Conservation (phyloP, 1,284 basidiomycete species). For the Exobasidium rhododendri region DNA sequence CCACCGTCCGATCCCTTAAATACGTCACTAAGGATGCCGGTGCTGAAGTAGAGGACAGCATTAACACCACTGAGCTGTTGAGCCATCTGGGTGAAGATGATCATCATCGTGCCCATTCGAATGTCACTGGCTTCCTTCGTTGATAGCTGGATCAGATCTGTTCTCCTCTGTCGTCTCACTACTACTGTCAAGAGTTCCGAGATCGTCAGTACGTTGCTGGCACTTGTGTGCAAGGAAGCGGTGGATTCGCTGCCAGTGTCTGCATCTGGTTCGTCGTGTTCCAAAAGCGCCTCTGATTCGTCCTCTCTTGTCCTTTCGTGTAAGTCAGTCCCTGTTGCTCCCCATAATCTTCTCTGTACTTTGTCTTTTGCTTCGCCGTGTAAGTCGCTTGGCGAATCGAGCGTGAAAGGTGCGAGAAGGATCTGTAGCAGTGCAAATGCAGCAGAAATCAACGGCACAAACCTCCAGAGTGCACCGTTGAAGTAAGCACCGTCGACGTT, state of each 20-base stretch:
- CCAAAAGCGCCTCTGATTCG: constrained; percentile 2
- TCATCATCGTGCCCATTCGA: constrained; percentile 27
- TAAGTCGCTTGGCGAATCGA: constrained; percentile 32
- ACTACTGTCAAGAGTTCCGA: background rate
- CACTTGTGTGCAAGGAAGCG: background rate
- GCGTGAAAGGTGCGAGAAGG: constrained; percentile 34
- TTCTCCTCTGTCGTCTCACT: background rate
- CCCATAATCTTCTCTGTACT: constrained; percentile 27
- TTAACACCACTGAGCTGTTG: constrained; percentile 51
- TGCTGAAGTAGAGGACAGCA: constrained; percentile 49
- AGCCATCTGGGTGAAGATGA: constrained; percentile 45
- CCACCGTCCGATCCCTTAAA: constrained; percentile 25
- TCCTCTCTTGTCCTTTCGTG: constrained; percentile 1
- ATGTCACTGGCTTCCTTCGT: background rate
- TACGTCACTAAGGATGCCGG: constrained; percentile 41
- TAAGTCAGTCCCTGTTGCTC: background rate
- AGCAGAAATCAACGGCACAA: constrained; percentile 51
- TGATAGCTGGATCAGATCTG: background rate
- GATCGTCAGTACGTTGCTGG: background rate
- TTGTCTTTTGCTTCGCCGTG: constrained; percentile 18
- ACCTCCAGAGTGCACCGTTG: constrained; percentile 46
- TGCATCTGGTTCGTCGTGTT: background rate
- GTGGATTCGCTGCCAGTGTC: background rate
- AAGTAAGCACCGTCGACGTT: constrained; percentile 20
- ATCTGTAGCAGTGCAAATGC: constrained; percentile 53